Conservation (phyloP, 805 yeast genomes). For the Pichia rugopelliculosa region DNA sequence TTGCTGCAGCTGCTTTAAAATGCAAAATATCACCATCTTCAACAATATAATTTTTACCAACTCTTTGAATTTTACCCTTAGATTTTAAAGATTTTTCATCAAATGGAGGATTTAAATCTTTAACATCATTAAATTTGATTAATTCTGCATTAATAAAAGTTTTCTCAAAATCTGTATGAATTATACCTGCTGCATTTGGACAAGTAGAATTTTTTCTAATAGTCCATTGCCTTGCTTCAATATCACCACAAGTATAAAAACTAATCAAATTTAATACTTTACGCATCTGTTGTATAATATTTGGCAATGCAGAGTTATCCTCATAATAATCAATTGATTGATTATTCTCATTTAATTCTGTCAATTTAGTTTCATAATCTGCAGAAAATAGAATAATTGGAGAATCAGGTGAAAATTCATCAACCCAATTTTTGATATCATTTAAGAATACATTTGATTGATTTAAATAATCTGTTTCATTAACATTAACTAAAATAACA, state of each 20-base stretch:
- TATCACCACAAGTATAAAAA: constrained; percentile 93
- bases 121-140: constrained; percentile 74
- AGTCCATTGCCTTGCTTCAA: constrained; percentile 98
- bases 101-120: constrained; percentile 47
- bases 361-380: constrained; percentile 21
- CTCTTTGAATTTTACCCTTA: constrained; percentile 80
- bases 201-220: constrained; percentile 86
- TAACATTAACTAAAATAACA: constrained; percentile 83
- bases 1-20: constrained; percentile 76
- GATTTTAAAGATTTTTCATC: constrained; percentile 81
- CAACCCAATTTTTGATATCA: constrained; percentile 86
- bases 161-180: constrained; percentile 90
- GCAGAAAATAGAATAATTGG: constrained; percentile 29
- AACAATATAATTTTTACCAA: constrained; percentile 92
- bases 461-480: constrained; percentile 81
- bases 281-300: constrained; percentile 83
- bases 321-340: constrained; percentile 19
- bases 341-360: constrained; percentile 11
- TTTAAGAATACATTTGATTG: constrained; percentile 82
- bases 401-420: constrained; percentile 74
- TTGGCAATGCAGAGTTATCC: constrained; percentile 75
- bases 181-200: constrained; percentile 98
- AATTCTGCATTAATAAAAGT: constrained; percentile 93
- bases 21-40: constrained; percentile 92
- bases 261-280: constrained; percentile 78